phyloP scores from a whole-genome alignment of 768 basidiomycete genomes.

The Auricularia heimuer region DNA sequence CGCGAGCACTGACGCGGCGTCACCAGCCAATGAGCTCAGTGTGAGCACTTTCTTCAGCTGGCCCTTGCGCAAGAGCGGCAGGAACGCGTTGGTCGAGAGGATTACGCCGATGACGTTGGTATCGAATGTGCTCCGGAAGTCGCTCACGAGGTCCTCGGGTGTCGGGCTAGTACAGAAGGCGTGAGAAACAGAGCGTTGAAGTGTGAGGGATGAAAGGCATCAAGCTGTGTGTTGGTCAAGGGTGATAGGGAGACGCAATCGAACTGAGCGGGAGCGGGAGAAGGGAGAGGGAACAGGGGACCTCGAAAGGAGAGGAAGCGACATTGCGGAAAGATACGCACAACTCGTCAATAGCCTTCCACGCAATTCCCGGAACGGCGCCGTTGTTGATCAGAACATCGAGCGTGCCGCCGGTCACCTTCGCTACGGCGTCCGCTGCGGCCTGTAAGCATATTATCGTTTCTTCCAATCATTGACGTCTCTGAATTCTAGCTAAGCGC shows the following conservation, averaged over 20 bases:
- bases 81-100: constrained; percentile 9
- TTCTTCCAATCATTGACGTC: too few relatives aligned
- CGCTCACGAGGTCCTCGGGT: not conserved
- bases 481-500: not conserved
- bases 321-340: not conserved
- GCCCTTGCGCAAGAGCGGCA: constrained; percentile 13
- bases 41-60: constrained; percentile 8
- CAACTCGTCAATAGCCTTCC: not conserved
- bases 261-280: too few relatives aligned
- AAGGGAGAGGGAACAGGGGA: too few relatives aligned
- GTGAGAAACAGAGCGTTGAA: too few relatives aligned
- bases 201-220: too few relatives aligned
- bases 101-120: constrained; percentile 15
- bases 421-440: constrained; percentile 5
- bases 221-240: too few relatives aligned
- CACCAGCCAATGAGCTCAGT: constrained; percentile 3
- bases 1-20: constrained; percentile 4
- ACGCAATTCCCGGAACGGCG: not conserved
- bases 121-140: constrained; percentile 2
- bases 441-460: constrained; percentile 1
- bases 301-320: too few relatives aligned
- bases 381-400: constrained; percentile 9
- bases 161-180: not conserved
- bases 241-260: too few relatives aligned
- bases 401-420: constrained; percentile 7